Percentiles rank a stretch among this genome's conserved stretches.
Conservation (phyloP, 2,329 filamentous ascomycete genomes). For the Penicillium sp. region DNA sequence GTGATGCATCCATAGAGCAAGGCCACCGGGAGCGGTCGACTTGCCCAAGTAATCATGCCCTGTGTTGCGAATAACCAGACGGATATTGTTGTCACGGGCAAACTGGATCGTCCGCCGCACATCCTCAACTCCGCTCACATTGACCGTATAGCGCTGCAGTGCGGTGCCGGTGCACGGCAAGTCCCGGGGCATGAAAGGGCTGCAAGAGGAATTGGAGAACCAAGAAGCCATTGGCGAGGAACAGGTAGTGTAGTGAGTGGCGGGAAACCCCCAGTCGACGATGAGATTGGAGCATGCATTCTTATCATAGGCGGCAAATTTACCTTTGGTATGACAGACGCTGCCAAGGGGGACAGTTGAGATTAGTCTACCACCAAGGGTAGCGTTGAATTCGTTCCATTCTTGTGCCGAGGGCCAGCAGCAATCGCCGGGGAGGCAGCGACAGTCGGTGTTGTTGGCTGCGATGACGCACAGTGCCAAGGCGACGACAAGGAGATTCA, state of each 20-base stretch:
- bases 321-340: slow-evolving; percentile 49
- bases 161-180: slow-evolving; percentile 10
- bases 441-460: not conserved
- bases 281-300: slow-evolving; percentile 43
- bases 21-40: slow-evolving; percentile 32
- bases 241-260: slow-evolving; percentile 11
- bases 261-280: slow-evolving; percentile 44
- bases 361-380: slow-evolving; percentile 52
- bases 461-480: not conserved
- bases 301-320: slow-evolving; percentile 40
- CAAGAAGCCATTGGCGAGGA: slow-evolving; percentile 37
- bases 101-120: slow-evolving; percentile 10
- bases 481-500: not conserved
- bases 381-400: slow-evolving; percentile 53
- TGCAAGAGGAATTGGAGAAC: slow-evolving; percentile 38
- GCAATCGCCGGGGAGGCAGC: slow-evolving; percentile 50
- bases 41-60: slow-evolving; percentile 49
- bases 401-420: slow-evolving; percentile 50
- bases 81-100: slow-evolving; percentile 24
- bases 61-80: slow-evolving; percentile 43
- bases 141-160: slow-evolving; percentile 14
- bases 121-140: slow-evolving; percentile 9
- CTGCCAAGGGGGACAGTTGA: slow-evolving; percentile 53
- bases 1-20: slow-evolving; percentile 46
- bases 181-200: slow-evolving; percentile 34